Conservation (phyloP, 805 yeast species). For the Hanseniaspora jakobsenii region DNA sequence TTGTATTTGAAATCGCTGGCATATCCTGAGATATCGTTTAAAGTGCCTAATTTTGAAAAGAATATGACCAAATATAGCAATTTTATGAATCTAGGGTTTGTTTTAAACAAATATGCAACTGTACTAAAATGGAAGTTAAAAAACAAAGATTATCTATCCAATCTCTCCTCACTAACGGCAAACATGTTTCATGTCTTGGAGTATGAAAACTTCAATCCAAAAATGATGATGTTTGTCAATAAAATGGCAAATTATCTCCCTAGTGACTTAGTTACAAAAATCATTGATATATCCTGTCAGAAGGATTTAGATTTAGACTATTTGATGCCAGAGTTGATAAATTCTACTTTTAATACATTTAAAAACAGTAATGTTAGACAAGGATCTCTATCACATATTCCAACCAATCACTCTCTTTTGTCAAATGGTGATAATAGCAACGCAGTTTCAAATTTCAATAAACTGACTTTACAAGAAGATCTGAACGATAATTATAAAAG, state of each 20-base stretch:
- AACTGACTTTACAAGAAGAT: no score
- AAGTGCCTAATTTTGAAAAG: neutral
- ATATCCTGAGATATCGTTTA: slow-evolving; percentile 11
- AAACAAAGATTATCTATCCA: neutral
- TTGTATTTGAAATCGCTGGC: slow-evolving; percentile 9
- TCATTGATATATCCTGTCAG: slow-evolving; percentile 1
- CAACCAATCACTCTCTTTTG: no score
- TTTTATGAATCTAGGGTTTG: neutral
- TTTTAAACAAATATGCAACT: slow-evolving; percentile 8
- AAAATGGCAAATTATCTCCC: neutral
- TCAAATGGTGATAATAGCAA: no score
- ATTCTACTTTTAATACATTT: no score
- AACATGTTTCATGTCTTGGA: slow-evolving; percentile 6
- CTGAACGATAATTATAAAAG: no score
- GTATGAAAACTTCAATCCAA: neutral
- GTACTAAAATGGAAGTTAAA: slow-evolving; percentile 6
- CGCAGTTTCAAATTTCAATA: no score
- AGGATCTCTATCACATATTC: no score
- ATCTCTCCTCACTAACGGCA: slow-evolving; percentile 4
- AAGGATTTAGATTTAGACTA: slow-evolving; percentile 4
- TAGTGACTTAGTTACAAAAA: neutral
- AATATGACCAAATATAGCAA: no score
- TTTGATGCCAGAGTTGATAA: slow-evolving; percentile 4
- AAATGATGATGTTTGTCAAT: neutral
- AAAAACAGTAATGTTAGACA: no score